Evolutionary conservation across 306 rosid genomes (phyloP).

Genomic region (Cucurbita argyrosperma): DNA sequence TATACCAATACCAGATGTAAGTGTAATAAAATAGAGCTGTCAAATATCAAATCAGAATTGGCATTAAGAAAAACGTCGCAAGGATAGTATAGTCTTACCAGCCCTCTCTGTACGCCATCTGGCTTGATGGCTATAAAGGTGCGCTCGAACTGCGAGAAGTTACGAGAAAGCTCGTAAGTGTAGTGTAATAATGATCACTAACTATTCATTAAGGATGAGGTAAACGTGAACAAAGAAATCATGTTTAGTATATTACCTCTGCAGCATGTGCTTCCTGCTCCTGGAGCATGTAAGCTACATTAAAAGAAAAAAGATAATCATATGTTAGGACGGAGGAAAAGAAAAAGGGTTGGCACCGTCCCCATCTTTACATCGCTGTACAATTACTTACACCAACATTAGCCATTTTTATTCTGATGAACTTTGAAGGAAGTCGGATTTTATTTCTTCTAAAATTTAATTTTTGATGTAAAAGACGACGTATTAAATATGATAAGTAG

Average conservation of each 20-base stretch:
- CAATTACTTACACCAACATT: neutral
- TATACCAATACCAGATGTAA: neutral
- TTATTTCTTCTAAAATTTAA: neutral
- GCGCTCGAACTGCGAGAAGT: constrained; percentile 48
- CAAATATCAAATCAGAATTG: neutral
- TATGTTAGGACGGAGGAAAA: neutral
- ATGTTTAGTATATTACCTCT: constrained; percentile 36
- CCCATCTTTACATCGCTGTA: neutral
- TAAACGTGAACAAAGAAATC: neutral
- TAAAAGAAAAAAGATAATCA: neutral
- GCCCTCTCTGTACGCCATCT: constrained; percentile 90
- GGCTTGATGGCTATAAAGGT: constrained; percentile 97
- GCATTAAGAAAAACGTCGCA: neutral
- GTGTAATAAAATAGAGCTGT: neutral
- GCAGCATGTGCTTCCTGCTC: constrained; percentile 95
- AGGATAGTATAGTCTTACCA: constrained; percentile 31
- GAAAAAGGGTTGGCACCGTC: neutral
- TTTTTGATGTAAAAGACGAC: neutral
- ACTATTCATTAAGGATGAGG: neutral
- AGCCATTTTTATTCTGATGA: neutral
- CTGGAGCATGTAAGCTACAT: constrained; percentile 62
- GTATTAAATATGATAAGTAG: neutral
- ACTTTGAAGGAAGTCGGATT: neutral
- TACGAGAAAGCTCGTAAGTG: neutral
- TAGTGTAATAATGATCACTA: neutral